Conservation (phyloP, 2,329 filamentous ascomycete species). For the Aspergillus jensenii region DNA sequence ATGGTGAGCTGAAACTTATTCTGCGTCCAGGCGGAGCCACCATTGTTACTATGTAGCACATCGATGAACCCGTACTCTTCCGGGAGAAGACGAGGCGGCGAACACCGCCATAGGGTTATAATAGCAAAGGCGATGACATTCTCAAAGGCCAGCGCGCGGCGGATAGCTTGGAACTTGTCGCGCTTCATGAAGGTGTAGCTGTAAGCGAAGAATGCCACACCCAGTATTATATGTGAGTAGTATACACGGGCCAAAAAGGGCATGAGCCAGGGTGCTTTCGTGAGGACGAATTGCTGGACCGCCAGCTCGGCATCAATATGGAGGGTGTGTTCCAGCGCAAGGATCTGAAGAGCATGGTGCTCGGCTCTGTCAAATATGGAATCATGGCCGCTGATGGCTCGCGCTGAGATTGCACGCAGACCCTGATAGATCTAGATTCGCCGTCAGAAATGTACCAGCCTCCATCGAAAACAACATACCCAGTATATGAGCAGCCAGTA, state of each 20-base stretch:
- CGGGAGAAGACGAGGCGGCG: slow-evolving; percentile 52
- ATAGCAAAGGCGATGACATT: slow-evolving; percentile 52
- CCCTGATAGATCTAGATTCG: slow-evolving; percentile 42
- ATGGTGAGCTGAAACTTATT: slow-evolving; percentile 51
- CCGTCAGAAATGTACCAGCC: neutral
- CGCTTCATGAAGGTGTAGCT: slow-evolving; percentile 48
- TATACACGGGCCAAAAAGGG: slow-evolving; percentile 44
- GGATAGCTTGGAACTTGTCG: slow-evolving; percentile 41
- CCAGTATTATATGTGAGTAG: slow-evolving; percentile 49
- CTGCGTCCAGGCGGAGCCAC: slow-evolving; percentile 41
- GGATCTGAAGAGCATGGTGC: slow-evolving; percentile 43
- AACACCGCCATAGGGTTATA: slow-evolving; percentile 50
- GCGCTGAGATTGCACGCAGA: slow-evolving; percentile 45
- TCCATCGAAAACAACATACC: slow-evolving; percentile 17
- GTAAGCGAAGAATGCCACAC: slow-evolving; percentile 50
- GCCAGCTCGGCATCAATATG: slow-evolving; percentile 43
- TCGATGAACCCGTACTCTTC: slow-evolving; percentile 46
- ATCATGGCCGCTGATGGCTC: slow-evolving; percentile 41
- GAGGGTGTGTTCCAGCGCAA: slow-evolving; percentile 39
- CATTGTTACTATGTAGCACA: slow-evolving; percentile 38
- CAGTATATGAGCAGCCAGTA: slow-evolving; percentile 36
- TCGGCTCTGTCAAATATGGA: slow-evolving; percentile 40
- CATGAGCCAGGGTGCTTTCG: slow-evolving; percentile 39
- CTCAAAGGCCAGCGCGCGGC: slow-evolving; percentile 50
- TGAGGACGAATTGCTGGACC: slow-evolving; percentile 43